A percentile compares a stretch with the other conserved stretches of the same genome.
Evolutionary conservation across 495 filamentous ascomycete species (phyloP).

Genomic region (Xylaria intraflava): DNA sequence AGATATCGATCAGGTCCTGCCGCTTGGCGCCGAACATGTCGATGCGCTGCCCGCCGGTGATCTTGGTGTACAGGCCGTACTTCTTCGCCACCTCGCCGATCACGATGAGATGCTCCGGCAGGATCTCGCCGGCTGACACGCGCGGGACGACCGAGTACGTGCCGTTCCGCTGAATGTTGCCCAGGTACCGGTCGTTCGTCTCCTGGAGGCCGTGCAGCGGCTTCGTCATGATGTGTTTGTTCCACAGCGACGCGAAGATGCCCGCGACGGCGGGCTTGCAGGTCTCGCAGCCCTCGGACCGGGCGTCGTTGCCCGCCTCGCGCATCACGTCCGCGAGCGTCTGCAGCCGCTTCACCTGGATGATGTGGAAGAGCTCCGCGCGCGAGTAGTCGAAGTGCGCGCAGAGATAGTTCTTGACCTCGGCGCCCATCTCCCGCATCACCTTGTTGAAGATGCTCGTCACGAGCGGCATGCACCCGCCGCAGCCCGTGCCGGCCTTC

Average conservation of each 20-base stretch:
- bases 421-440: constrained; percentile 84
- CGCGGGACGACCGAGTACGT: constrained; percentile 89
- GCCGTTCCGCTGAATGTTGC: constrained; percentile 90
- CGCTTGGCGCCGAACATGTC: constrained; percentile 95
- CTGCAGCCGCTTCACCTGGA: constrained; percentile 73
- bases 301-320: constrained; percentile 64
- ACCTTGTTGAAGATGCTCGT: constrained; percentile 90
- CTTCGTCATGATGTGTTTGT: constrained; percentile 76
- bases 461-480: constrained; percentile 89
- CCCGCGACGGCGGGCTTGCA: constrained; percentile 87
- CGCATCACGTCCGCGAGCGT: constrained; percentile 78
- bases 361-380: constrained; percentile 85
- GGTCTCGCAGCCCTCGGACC: constrained; percentile 79
- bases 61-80: constrained; percentile 87
- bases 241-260: constrained; percentile 80
- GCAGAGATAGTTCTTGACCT: constrained; percentile 85
- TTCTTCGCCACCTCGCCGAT: constrained; percentile 87
- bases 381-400: constrained; percentile 82
- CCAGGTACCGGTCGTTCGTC: constrained; percentile 90
- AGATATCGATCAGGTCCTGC: constrained; percentile 85
- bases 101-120: constrained; percentile 79
- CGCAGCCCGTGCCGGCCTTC: constrained; percentile 91
- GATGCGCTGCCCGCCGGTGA: constrained; percentile 91
- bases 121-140: constrained; percentile 84
- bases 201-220: constrained; percentile 77